phyloP scores from a whole-genome alignment of 208 protist species.

The Trypanosoma cruzi region DNA sequence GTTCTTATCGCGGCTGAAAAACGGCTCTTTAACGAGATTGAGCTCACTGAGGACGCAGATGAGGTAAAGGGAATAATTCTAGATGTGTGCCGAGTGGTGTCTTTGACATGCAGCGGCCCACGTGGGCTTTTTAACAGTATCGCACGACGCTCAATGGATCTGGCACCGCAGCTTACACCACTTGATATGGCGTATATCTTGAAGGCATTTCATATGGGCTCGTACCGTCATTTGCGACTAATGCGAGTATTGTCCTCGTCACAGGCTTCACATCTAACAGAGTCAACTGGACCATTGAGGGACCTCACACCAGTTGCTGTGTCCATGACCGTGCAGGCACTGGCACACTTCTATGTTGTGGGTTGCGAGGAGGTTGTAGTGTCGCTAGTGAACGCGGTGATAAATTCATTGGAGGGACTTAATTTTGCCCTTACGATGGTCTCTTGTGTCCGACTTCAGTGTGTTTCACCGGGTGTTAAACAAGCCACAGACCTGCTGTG shows the following conservation, averaged over 20 bases:
- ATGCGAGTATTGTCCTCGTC: conserved; percentile 47
- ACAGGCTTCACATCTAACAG: conserved; percentile 10
- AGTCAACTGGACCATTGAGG: neutral
- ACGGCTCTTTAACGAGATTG: conserved; percentile 34
- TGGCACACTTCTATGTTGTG: conserved; percentile 29
- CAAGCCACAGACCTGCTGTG: conserved; percentile 18
- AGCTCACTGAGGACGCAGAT: conserved; percentile 28
- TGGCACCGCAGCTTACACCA: conserved; percentile 38
- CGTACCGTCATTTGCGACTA: conserved; percentile 55
- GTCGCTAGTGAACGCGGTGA: conserved; percentile 17
- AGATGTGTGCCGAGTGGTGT: conserved; percentile 25
- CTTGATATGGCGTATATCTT: conserved; percentile 40
- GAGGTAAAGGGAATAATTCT: conserved; percentile 16
- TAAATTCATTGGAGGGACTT: conserved; percentile 11
- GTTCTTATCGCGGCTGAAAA: conserved; percentile 38
- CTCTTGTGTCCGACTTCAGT: conserved; percentile 20
- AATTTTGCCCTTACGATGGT: conserved; percentile 26
- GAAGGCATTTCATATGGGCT: conserved; percentile 44
- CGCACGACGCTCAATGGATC: conserved; percentile 33
- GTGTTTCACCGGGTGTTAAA: conserved; percentile 10
- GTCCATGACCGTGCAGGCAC: conserved; percentile 17
- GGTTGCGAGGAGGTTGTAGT: conserved; percentile 22
- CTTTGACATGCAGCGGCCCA: conserved; percentile 38
- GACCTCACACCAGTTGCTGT: conserved; percentile 19
- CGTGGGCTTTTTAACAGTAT: conserved; percentile 58